phyloP scores from a whole-genome alignment of 2,329 filamentous ascomycete genomes.

The Graphiopsis chlorocephala region DNA sequence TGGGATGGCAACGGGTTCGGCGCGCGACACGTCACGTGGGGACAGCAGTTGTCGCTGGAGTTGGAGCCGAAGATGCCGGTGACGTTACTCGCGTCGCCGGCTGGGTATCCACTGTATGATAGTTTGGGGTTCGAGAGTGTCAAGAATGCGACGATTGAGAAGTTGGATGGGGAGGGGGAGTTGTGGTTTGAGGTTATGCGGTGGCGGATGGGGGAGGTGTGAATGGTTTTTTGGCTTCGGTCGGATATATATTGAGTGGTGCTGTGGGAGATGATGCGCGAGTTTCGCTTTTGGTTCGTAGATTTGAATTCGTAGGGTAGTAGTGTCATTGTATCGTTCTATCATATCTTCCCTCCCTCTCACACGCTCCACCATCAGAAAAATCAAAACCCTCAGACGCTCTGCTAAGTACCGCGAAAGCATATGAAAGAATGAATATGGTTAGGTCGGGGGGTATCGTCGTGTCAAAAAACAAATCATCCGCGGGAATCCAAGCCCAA shows the following conservation, averaged over 20 bases:
- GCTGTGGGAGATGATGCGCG: neutral
- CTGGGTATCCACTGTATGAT: constrained; percentile 8
- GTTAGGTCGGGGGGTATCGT: constrained; percentile 13
- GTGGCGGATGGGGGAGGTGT: neutral
- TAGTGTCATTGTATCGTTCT: constrained; percentile 11
- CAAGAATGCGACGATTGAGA: constrained; percentile 5
- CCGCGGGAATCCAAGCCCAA: neutral
- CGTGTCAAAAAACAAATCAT: constrained; percentile 4
- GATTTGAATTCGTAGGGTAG: neutral
- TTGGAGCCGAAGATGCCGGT: neutral
- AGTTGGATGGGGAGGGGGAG: neutral
- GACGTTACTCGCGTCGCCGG: constrained; percentile 7
- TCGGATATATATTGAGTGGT: neutral
- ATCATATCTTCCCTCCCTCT: neutral
- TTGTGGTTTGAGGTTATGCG: constrained; percentile 14
- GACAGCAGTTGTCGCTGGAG: neutral
- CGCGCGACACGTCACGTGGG: constrained; percentile 1
- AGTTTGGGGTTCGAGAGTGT: constrained; percentile 4
- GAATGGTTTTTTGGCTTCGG: no score
- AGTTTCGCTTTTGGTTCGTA: no score
- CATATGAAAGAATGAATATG: neutral
- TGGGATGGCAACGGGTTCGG: constrained; percentile 16
- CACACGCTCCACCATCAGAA: neutral
- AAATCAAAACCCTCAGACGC: neutral
- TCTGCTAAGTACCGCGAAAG: neutral